A percentile compares a stretch with the other conserved stretches of the same genome.
Conservation (phyloP, 1,284 basidiomycete genomes). For the Peniophora sp. region DNA sequence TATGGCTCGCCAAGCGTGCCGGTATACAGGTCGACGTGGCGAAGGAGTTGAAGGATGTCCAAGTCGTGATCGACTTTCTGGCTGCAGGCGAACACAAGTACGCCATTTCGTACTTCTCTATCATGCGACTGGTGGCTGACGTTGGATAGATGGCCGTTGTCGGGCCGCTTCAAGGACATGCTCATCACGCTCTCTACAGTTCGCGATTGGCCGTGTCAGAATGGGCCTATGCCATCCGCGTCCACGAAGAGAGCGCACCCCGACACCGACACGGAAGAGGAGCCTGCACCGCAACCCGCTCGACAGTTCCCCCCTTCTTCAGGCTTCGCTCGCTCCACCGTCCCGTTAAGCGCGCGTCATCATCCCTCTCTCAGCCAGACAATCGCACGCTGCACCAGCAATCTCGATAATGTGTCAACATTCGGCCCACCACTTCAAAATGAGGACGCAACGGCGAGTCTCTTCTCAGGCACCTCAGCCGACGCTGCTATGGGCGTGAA, state of each 20-base stretch:
- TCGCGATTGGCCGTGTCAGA: conserved; percentile 53
- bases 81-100: conserved; percentile 36
- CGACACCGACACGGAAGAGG: not conserved
- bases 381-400: not conserved
- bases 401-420: not conserved
- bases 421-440: not conserved
- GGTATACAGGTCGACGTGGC: conserved; percentile 39
- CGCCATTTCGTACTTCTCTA: conserved; percentile 10
- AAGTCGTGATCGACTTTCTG: conserved; percentile 51
- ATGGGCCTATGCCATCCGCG: too few relatives aligned
- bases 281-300: not conserved
- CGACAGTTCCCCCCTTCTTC: not conserved
- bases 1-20: conserved; percentile 55
- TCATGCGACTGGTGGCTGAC: conserved; percentile 2
- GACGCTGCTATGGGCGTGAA: not conserved
- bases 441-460: not conserved
- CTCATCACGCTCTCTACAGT: conserved; percentile 50
- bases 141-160: conserved; percentile 25
- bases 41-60: conserved; percentile 58
- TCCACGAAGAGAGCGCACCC: not conserved
- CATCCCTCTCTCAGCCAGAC: not conserved
- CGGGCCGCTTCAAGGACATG: conserved; percentile 44
- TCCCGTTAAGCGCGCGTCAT: not conserved
- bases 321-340: not conserved
- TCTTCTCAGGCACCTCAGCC: not conserved